Base-by-base conservation (phyloP, 371 early-diverging fungal species). In the Mortierella sp. region DNA sequence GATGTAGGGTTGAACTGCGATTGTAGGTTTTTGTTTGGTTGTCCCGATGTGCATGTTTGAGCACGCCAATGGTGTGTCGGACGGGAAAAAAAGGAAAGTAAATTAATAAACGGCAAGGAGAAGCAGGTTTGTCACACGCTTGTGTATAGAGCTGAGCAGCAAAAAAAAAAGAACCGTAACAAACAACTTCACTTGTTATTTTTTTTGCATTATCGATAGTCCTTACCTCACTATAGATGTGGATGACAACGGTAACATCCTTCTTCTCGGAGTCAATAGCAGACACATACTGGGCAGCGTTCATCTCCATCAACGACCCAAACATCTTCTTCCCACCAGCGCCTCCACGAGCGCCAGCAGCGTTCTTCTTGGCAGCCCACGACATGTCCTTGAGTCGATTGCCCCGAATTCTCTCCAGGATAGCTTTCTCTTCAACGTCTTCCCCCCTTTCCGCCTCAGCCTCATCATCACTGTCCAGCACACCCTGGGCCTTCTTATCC, bases 231-330 rank as follows among this genome's bases (percentile, higher is more conserved):
- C 58, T 81, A 60, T 85, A 85, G 70, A 85, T 85, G 44, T 85
- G 85, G 54, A 85, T 85, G 48, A 85, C 48, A 12, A 85, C 77
- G 4, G 85, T 79, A 27, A 81, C 82, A 77, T 85, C 82, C 77
- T 85, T 85, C 68, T 81, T 78, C 38, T 85, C 85, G n/a, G 76
- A 55, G 27, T 85, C 85, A 27, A 85, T 81, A 11, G 85, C 85
- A 44, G 74, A 55, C 29, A 85, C 85, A 49, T 85, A 85, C 60
- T 85, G 85, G 29, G 79, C 75, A 29, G 77, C 79, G 27, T 85
- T 85, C 85, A 85, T 85, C 72, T 85, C 85, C 85, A 85, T 85
- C 46, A 85, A 60, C 16, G 81, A 81, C 8, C 85, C 85, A 79
- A 85, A 85, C 49, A 81, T 41, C 71, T 81, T 85, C 54, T 73